Evolutionary conservation across 164 flowering plant species (phyloP).

Genomic region (Umbilicus rupestris): DNA sequence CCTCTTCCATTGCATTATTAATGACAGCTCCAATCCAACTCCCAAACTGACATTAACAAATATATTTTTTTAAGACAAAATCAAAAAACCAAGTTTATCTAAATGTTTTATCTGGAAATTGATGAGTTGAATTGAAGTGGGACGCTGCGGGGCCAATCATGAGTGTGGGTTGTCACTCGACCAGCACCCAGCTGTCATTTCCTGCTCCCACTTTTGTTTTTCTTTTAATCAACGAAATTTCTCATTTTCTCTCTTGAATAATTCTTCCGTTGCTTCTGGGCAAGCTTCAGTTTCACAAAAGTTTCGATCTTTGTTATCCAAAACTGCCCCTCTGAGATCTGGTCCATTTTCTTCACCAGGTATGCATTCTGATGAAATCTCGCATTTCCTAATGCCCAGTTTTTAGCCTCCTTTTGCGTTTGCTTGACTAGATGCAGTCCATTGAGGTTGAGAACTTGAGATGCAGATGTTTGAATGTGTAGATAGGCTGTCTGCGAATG

Average conservation of each 20-base stretch:
- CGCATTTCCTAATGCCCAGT: not conserved
- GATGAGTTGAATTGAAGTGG: not conserved
- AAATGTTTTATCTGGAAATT: too few species aligned
- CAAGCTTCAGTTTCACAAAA: not conserved
- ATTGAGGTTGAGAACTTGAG: too few species aligned
- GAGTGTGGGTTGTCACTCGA: not conserved
- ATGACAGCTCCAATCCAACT: constrained; percentile 3
- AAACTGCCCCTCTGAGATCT: not conserved
- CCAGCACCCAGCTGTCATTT: constrained; percentile 4
- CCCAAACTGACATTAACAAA: not conserved
- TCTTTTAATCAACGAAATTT: not conserved
- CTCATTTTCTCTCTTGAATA: not conserved
- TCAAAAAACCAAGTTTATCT: not conserved
- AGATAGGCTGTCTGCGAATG: too few species aligned
- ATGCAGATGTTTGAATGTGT: too few species aligned
- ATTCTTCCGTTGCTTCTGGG: not conserved
- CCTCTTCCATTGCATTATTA: not conserved
- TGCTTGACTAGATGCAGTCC: not conserved
- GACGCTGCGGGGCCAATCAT: not conserved
- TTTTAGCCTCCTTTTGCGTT: not conserved
- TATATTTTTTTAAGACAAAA: not conserved
- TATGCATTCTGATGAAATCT: not conserved
- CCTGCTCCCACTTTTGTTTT: not conserved
- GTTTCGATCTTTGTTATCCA: constrained; percentile 1
- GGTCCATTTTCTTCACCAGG: not conserved